A percentile compares a stretch with the other conserved stretches of the same genome.
These are phyloP conservation scores for Amyloporia xantha DNA, from an alignment of 768 basidiomycete species.

Conservation along the genomic window DNA sequence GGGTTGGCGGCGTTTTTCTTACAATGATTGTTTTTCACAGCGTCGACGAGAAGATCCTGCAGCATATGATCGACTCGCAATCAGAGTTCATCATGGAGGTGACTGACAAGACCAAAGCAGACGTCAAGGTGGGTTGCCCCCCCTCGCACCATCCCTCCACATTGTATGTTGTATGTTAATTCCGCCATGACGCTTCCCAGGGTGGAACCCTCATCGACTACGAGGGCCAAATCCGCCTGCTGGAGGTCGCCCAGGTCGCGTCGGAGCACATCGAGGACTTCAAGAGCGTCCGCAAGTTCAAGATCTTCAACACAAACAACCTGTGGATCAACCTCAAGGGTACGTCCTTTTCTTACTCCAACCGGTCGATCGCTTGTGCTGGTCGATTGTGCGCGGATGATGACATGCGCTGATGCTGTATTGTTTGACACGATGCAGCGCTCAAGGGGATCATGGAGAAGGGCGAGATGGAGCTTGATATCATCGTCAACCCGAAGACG, in stretches of 20 bases:
- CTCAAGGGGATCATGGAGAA: slow-evolving; percentile 71
- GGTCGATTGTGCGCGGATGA: background rate
- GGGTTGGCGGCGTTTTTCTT: background rate
- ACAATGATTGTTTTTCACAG: slow-evolving; percentile 23
- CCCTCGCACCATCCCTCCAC: background rate
- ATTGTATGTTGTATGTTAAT: background rate
- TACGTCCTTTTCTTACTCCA: too few relatives aligned
- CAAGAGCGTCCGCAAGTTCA: slow-evolving; percentile 75
- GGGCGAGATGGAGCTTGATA: slow-evolving; percentile 66
- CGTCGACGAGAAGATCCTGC: slow-evolving; percentile 61
- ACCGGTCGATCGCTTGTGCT: too few relatives aligned
- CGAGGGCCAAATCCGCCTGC: slow-evolving; percentile 58
- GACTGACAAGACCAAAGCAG: slow-evolving; percentile 80
- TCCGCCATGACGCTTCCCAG: slow-evolving; percentile 12
- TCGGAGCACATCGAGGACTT: slow-evolving; percentile 69
- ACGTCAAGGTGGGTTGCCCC: slow-evolving; percentile 58
- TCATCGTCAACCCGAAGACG: slow-evolving; percentile 70
- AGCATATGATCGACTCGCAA: slow-evolving; percentile 56
- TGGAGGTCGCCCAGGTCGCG: slow-evolving; percentile 73
- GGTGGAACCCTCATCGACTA: slow-evolving; percentile 67
- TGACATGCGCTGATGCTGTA: background rate
- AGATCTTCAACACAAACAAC: slow-evolving; percentile 75
- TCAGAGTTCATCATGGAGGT: slow-evolving; percentile 73
- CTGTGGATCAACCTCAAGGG: slow-evolving; percentile 50
- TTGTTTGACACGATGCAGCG: slow-evolving; percentile 28